Conservation (phyloP, 805 yeast species). For the Ascoidea asiatica region DNA sequence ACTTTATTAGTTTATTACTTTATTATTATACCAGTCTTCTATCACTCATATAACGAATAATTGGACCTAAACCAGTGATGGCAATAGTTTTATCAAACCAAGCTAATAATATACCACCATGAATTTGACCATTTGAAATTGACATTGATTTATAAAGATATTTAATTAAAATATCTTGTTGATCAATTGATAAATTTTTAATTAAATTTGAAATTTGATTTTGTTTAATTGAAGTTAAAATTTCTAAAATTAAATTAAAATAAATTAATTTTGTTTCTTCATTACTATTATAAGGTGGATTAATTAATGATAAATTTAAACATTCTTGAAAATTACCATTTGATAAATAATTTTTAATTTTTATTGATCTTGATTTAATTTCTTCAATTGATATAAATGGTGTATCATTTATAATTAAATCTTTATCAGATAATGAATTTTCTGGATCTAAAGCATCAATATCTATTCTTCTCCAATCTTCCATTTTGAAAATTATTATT, state of each 20-base stretch:
- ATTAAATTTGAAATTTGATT: conserved; percentile 56
- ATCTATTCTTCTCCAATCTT: conserved; percentile 88
- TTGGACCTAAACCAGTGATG: conserved; percentile 76
- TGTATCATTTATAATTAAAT: conserved; percentile 43
- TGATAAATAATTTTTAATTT: conserved; percentile 48
- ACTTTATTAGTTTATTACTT: not conserved
- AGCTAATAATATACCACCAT: conserved; percentile 71
- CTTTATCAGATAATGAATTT: conserved; percentile 47
- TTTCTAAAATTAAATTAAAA: conserved; percentile 48
- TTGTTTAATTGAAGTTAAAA: conserved; percentile 52
- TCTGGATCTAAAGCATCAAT: conserved; percentile 87
- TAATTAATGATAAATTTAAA: conserved; percentile 43
- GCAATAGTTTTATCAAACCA: conserved; percentile 92
- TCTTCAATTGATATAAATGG: conserved; percentile 39
- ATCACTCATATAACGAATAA: conserved; percentile 77
- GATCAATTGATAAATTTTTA: conserved; percentile 41
- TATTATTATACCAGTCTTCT: conserved; percentile 51
- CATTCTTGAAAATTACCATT: conserved; percentile 66
- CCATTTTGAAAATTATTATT: no score
- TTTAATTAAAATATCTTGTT: conserved; percentile 69
- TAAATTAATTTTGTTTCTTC: conserved; percentile 37
- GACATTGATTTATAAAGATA: conserved; percentile 81
- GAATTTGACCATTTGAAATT: conserved; percentile 62
- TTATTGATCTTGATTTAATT: conserved; percentile 37
- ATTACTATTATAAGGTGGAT: conserved; percentile 77